Evolutionary conservation across 192 early-diverging fungal species (phyloP), one percentile per base, ranked within the genome.

Genomic region (Physocladia obscura): DNA sequence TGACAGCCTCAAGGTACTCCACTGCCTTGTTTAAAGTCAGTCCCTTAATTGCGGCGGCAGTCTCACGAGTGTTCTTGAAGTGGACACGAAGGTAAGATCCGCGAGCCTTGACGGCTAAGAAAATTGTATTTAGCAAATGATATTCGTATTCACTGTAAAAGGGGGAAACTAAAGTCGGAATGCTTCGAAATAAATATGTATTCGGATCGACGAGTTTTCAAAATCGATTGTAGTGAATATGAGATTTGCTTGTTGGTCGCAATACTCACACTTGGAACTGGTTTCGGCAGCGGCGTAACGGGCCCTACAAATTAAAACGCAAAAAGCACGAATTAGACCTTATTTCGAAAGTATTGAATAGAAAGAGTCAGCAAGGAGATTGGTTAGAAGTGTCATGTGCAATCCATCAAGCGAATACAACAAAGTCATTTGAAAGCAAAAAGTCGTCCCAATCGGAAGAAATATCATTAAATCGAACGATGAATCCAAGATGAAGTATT

Each of bases 41-140:
- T 76, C 96, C 96, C 71, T 89, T 87, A 82, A 98, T 90, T 78
- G 93, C 91, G 77, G 84, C 88, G 77, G 95, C 95, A 63, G 92
- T 86, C 85, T 98, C 96, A 74, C 92, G 94, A 51, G 96, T 96
- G 91, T 98, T 98, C 90, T 98, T 96, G 89, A 95, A 97, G 71
- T 80, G 79, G 56, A 80, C 75, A 81, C 93, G 92, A 74, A 98
- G 89, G 91, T 96, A 94, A 54, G 89, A 89, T 74, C 93, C 94
- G 63, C 91, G 89, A 76, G 93, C 86, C 88, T 92, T 89, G 76
- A 91, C 91, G 82, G 89, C 90, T 81, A 49, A 30, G 37, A 71
- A n/a, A n/a, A n/a, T n/a, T n/a, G n/a, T n/a, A n/a, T n/a, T n/a
- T n/a, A n/a, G n/a, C n/a, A n/a, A n/a, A n/a, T n/a, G n/a, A n/a